These are phyloP conservation scores for Saccharomyces eubayanus DNA, from an alignment of 805 yeast species.

Conservation along the genomic window DNA sequence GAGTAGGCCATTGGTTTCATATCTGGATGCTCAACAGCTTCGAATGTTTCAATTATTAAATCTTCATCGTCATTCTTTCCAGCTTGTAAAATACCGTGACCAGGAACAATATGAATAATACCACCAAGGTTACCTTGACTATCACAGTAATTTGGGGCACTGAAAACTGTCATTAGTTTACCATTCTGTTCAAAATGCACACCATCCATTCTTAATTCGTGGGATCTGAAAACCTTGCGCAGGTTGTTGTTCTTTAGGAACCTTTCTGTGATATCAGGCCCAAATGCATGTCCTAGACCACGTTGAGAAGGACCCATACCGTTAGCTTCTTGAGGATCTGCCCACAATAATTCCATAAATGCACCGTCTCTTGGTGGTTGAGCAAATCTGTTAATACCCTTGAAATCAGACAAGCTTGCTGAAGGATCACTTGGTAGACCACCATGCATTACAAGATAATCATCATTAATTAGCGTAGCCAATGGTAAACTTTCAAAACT, in stretches of 20 bases:
- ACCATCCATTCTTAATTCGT: constrained; percentile 91
- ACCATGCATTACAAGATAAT: constrained; percentile 89
- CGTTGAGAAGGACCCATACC: constrained; percentile 88
- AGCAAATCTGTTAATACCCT: constrained; percentile 59
- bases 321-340: constrained; percentile 75
- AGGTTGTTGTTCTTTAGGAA: constrained; percentile 68
- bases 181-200: constrained; percentile 83
- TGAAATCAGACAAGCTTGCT: constrained; percentile 65
- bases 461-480: constrained; percentile 69
- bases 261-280: constrained; percentile 82
- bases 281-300: constrained; percentile 94
- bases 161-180: constrained; percentile 82
- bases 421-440: constrained; percentile 79
- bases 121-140: constrained; percentile 87
- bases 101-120: constrained; percentile 56
- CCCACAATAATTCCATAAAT: constrained; percentile 96
- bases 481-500: constrained; percentile 81
- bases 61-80: constrained; percentile 38
- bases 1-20: constrained; percentile 93
- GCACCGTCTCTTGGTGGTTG: constrained; percentile 89
- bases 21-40: constrained; percentile 84
- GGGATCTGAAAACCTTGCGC: constrained; percentile 81
- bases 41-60: constrained; percentile 53
- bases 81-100: constrained; percentile 32
- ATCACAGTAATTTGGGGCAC: constrained; percentile 98